These are phyloP conservation scores for Nissolia schottii DNA, from an alignment of 306 rosid species.

Conservation along the genomic window DNA sequence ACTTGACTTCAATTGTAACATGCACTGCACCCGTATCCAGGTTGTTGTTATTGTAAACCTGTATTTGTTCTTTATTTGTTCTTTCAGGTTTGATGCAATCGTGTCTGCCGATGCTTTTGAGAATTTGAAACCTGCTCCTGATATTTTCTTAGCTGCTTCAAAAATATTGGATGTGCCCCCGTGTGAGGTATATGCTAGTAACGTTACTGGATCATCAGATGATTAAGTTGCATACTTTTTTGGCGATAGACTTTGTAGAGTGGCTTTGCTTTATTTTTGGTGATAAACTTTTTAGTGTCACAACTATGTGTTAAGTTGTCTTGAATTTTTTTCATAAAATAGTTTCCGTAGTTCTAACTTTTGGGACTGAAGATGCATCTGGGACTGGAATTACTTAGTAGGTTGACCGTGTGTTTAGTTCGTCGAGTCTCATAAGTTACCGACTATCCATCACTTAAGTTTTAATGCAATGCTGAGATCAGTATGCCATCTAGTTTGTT, in stretches of 20 bases:
- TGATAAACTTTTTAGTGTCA: constrained; percentile 1
- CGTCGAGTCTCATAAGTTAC: background rate
- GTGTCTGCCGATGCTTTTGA: constrained; percentile 98
- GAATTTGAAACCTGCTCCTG: constrained; percentile 97
- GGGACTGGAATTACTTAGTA: background rate
- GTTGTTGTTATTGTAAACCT: constrained; percentile 6
- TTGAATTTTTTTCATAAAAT: constrained; percentile 17
- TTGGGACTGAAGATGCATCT: background rate
- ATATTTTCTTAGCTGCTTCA: constrained; percentile 89
- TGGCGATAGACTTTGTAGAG: constrained; percentile 2
- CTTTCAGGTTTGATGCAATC: constrained; percentile 86
- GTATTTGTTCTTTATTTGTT: constrained; percentile 30
- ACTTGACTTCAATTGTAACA: constrained; percentile 3
- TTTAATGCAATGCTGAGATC: constrained; percentile 11
- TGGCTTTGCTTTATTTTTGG: constrained; percentile 13
- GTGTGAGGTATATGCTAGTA: constrained; percentile 54
- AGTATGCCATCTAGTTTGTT: background rate
- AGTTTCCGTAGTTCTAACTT: background rate
- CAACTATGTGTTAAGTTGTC: background rate
- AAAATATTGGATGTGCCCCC: constrained; percentile 65
- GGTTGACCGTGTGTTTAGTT: background rate
- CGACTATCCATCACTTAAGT: background rate
- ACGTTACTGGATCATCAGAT: background rate
- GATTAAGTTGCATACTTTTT: background rate
- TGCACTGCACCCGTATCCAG: background rate